phyloP scores from a whole-genome alignment of 2,329 filamentous ascomycete genomes.

The Fusarium devonianum region DNA sequence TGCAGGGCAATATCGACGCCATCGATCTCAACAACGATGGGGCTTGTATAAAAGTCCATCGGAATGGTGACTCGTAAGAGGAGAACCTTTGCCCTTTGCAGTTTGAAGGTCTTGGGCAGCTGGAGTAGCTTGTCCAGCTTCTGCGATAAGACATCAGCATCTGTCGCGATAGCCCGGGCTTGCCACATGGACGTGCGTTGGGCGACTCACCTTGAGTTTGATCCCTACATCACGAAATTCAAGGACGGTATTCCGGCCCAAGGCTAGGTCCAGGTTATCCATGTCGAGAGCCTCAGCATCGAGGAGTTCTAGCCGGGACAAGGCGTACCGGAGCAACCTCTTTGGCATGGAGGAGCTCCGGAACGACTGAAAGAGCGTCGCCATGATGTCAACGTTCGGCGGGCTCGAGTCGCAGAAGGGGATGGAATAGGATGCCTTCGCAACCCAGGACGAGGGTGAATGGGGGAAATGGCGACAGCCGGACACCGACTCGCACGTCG shows the following conservation, averaged over 20 bases:
- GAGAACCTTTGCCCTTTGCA: constrained; percentile 77
- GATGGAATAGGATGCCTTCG: constrained; percentile 31
- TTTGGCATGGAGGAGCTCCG: constrained; percentile 81
- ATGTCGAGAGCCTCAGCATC: constrained; percentile 87
- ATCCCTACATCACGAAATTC: constrained; percentile 89
- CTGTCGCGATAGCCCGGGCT: constrained; percentile 1
- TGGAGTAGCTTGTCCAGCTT: constrained; percentile 79
- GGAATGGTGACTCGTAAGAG: constrained; percentile 83
- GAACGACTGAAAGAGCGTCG: constrained; percentile 73
- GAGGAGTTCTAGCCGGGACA: constrained; percentile 83
- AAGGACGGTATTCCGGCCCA: constrained; percentile 82
- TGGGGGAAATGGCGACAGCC: constrained; percentile 8
- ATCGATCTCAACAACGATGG: constrained; percentile 82
- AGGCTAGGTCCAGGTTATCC: constrained; percentile 82
- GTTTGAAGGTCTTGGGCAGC: constrained; percentile 74
- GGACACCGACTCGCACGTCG: constrained; percentile 11
- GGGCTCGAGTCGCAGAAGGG: constrained; percentile 14
- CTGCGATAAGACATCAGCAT: constrained; percentile 54
- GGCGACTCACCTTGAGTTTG: constrained; percentile 69
- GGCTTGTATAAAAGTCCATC: constrained; percentile 84
- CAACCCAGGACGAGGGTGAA: constrained; percentile 16
- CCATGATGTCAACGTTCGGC: constrained; percentile 60
- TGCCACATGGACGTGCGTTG: constrained; percentile 10
- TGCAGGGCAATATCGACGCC: constrained; percentile 77
- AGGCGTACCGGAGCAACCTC: constrained; percentile 83